A percentile compares a stretch with the other conserved stretches of the same genome.
phyloP scores from a whole-genome alignment of 2,329 filamentous ascomycete species.

The Bertia moriformis region DNA sequence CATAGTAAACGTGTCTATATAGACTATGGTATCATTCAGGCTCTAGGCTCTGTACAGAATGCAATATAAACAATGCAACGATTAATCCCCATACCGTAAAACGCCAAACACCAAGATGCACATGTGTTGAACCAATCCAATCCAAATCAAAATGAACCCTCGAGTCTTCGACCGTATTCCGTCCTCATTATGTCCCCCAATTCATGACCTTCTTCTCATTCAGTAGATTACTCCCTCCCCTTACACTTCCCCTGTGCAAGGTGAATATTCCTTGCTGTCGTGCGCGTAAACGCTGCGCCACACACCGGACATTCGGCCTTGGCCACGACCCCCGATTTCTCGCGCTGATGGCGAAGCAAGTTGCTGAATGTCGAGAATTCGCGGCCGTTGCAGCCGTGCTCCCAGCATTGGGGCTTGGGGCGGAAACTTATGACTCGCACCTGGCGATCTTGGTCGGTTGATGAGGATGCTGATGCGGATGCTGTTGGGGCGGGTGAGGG shows the following conservation, averaged over 20 bases:
- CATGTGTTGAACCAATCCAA: too few species aligned
- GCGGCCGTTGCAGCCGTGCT: slow-evolving; percentile 88
- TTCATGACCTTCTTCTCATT: neutral
- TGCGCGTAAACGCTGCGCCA: slow-evolving; percentile 83
- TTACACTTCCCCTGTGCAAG: slow-evolving; percentile 1
- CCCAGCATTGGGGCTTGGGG: slow-evolving; percentile 93
- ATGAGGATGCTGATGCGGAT: neutral
- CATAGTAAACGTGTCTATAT: too few species aligned
- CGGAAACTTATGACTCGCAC: slow-evolving; percentile 61
- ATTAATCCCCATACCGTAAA: too few species aligned
- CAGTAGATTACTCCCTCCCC: neutral
- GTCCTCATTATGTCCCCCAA: neutral
- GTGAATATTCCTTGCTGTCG: slow-evolving; percentile 77
- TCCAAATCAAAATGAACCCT: too few species aligned
- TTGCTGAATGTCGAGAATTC: slow-evolving; percentile 97
- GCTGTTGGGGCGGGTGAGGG: too few species aligned
- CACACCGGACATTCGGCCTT: slow-evolving; percentile 86
- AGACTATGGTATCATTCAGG: too few species aligned
- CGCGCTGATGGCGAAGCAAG: slow-evolving; percentile 76
- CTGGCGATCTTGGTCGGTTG: slow-evolving; percentile 18
- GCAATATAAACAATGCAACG: too few species aligned
- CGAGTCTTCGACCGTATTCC: neutral
- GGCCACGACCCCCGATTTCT: slow-evolving; percentile 80
- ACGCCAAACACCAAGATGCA: too few species aligned
- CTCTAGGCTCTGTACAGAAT: too few species aligned